Evolutionary conservation across 805 yeast genomes (phyloP).

Genomic region (Candida dajiaensis): DNA sequence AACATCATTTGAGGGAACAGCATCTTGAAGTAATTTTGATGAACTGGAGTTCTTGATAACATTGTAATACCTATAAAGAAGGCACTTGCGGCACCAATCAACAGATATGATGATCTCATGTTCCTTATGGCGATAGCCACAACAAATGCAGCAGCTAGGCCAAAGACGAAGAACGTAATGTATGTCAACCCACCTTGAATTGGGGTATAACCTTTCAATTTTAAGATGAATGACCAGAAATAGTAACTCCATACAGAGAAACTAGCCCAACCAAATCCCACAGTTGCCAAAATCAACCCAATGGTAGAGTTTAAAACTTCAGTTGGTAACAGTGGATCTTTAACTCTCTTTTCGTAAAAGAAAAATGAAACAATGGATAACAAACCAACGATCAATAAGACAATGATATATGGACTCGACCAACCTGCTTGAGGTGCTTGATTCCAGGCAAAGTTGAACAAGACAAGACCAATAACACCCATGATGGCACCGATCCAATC

Average conservation of each 20-base stretch:
- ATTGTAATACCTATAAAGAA: constrained; percentile 51
- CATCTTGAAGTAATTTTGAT: constrained; percentile 55
- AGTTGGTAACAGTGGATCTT: constrained; percentile 49
- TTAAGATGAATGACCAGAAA: constrained; percentile 44
- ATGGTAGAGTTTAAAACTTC: constrained; percentile 40
- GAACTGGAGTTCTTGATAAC: constrained; percentile 49
- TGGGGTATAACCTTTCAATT: constrained; percentile 43
- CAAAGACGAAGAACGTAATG: constrained; percentile 43
- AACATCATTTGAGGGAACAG: constrained; percentile 51
- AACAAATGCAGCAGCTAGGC: constrained; percentile 46
- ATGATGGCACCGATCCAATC: constrained; percentile 49
- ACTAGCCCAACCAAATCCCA: constrained; percentile 69
- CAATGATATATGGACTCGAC: constrained; percentile 52
- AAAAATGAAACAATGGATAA: constrained; percentile 40
- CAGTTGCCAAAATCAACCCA: constrained; percentile 41
- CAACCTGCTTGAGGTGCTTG: constrained; percentile 75
- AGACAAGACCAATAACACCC: constrained; percentile 55
- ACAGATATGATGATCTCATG: constrained; percentile 43
- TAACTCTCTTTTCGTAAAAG: constrained; percentile 38
- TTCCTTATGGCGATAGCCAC: constrained; percentile 44
- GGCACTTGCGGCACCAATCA: constrained; percentile 45
- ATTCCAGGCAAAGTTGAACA: constrained; percentile 66
- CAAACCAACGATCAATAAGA: constrained; percentile 46
- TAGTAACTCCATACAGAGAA: constrained; percentile 73
- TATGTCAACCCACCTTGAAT: constrained; percentile 42